Evolutionary conservation across 805 yeast genomes (phyloP), one percentile per base, ranked within the genome.

Genomic region (Metschnikowia corniflorae): DNA sequence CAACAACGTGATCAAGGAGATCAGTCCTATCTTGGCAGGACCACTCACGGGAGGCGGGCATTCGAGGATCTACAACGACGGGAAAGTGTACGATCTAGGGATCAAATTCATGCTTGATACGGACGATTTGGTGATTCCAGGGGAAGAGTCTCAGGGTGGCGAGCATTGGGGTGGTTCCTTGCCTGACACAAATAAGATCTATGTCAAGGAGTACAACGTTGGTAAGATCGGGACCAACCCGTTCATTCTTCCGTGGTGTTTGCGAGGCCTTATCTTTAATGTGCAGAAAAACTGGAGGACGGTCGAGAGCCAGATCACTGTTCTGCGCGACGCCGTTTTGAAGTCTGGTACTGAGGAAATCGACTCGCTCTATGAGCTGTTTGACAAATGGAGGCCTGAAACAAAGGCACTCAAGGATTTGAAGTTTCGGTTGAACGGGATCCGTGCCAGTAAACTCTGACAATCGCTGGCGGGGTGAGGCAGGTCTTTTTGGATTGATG

Each of bases 41-140:
- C 84, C 96, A 1, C 65, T 93, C 35, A 91, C 96, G 0, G 96
- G 97, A 3, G 89, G 93, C 6, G 98, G 98, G 0, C 98, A 91
- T 57, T 88, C 97, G 0, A 82, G 75, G 44, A 79, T 93, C 18
- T 91, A 91, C 59, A 83, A 85, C 50, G 95, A 86, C 46, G 77
- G 80, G 4, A 75, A 80, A 38, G 97, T 93, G 1, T 91, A 91
- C 55, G 86, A 80, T 46, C 55, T 86, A 43, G 96, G 93, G 0
- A 52, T 89, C 27, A 73, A 79, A 41, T 82, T 84, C 54, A 75
- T 86, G 2, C 60, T 89, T 16, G 88, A 84, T 49, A 86, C 97
- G 0, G 75, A 80, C 14, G 80, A 79, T 46, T 55, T 80, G 14
- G 61, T 70, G 9, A 58, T 64, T 26, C 66, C 74, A n/a, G 32